Conservation (phyloP, 768 basidiomycete species). For the Termitomyces bulborhizus region DNA sequence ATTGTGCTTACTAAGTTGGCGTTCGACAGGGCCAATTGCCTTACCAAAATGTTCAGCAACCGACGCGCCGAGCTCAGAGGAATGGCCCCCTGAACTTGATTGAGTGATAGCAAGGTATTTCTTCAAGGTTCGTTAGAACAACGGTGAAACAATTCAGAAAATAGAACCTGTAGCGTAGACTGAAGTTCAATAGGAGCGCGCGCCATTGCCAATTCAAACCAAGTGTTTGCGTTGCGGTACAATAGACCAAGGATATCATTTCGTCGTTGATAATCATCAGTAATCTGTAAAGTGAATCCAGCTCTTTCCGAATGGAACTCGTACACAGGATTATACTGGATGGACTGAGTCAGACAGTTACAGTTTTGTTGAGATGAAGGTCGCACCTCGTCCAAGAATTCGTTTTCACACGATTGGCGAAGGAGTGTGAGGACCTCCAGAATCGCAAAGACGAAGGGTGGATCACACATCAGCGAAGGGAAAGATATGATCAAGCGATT, state of each 20-base stretch:
- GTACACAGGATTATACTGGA: conserved; percentile 85
- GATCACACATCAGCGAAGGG: conserved; percentile 91
- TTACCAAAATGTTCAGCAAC: conserved; percentile 84
- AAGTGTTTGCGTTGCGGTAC: conserved; percentile 65
- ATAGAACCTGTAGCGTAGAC: conserved; percentile 80
- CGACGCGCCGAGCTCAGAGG: conserved; percentile 87
- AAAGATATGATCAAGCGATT: conserved; percentile 85
- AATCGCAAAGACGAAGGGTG: conserved; percentile 79
- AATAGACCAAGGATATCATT: conserved; percentile 79
- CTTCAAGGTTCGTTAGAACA: conserved; percentile 30
- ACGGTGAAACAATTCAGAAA: conserved; percentile 1
- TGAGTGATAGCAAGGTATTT: conserved; percentile 83
- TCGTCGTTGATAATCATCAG: conserved; percentile 80
- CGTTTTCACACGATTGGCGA: conserved; percentile 83
- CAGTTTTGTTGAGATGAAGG: background rate
- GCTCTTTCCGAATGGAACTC: conserved; percentile 77
- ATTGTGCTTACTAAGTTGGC: conserved; percentile 59
- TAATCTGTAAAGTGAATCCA: conserved; percentile 69
- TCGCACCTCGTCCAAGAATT: conserved; percentile 83
- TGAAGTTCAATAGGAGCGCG: conserved; percentile 91
- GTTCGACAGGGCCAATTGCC: conserved; percentile 68
- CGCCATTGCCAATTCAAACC: conserved; percentile 84
- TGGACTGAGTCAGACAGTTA: background rate
- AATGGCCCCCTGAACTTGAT: conserved; percentile 59
- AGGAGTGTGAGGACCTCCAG: conserved; percentile 89